Evolutionary conservation across 2,329 filamentous ascomycete genomes (phyloP).

Genomic region (Pestalotiopsis fici): DNA sequence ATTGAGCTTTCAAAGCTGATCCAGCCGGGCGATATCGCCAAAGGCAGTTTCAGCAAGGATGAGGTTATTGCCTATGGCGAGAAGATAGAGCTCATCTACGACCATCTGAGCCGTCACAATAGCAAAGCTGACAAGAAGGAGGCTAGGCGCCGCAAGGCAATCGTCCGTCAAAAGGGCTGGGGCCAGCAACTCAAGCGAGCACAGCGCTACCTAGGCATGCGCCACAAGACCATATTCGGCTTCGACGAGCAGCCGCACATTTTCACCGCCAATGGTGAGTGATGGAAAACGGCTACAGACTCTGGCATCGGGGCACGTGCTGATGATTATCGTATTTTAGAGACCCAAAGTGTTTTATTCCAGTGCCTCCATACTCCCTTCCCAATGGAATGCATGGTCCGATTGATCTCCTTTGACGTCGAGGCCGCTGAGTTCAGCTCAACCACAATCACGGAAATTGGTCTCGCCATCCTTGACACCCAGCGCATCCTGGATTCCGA

Average conservation of each 20-base stretch:
- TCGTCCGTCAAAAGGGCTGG: constrained; percentile 52
- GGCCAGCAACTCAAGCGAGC: constrained; percentile 60
- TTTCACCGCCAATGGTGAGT: constrained; percentile 11
- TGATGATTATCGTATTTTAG: background rate
- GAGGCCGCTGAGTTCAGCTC: constrained; percentile 76
- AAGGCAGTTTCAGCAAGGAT: constrained; percentile 23
- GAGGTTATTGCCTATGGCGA: constrained; percentile 50
- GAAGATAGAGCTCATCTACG: constrained; percentile 53
- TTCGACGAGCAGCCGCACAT: background rate
- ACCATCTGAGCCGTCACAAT: constrained; percentile 47
- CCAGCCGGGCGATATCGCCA: background rate
- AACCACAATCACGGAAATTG: constrained; percentile 78
- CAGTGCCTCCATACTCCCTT: constrained; percentile 41
- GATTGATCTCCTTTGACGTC: constrained; percentile 80
- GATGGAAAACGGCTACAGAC: background rate
- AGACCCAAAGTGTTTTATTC: background rate
- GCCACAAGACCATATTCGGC: constrained; percentile 19
- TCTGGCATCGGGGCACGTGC: background rate
- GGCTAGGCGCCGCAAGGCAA: constrained; percentile 46
- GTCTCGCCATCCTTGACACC: constrained; percentile 80
- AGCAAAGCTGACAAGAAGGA: constrained; percentile 42
- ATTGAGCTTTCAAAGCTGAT: background rate
- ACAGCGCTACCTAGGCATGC: constrained; percentile 72
- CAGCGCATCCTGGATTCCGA: constrained; percentile 48
- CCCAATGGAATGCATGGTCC: constrained; percentile 51